These are phyloP conservation scores for Chytriomyces hyalinus DNA, from an alignment of 192 early-diverging fungal species.

Conservation along the genomic window DNA sequence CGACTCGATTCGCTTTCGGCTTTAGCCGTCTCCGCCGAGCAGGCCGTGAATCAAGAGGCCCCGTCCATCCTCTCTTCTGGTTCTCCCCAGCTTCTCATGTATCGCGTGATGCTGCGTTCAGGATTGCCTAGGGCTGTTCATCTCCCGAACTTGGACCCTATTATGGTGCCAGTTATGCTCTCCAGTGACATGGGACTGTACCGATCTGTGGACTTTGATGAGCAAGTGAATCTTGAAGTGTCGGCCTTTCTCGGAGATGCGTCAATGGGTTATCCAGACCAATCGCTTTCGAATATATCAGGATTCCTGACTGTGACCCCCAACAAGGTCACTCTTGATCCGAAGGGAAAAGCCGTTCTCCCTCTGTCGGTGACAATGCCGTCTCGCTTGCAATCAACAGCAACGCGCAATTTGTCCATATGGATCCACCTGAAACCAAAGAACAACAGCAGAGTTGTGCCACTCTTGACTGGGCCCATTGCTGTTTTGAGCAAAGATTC, in stretches of 20 bases:
- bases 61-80: background rate
- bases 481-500: background rate
- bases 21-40: background rate
- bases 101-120: conserved; percentile 11
- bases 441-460: conserved; percentile 14
- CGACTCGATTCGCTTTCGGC: background rate
- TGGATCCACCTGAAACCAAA: conserved; percentile 4
- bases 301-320: background rate
- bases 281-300: background rate
- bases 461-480: conserved; percentile 21
- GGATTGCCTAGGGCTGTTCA: background rate
- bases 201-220: conserved; percentile 15
- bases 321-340: background rate
- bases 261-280: background rate
- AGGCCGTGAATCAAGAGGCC: background rate
- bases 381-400: background rate
- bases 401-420: background rate
- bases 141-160: background rate
- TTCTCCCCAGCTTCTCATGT: conserved; percentile 9
- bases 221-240: background rate
- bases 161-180: conserved; percentile 8
- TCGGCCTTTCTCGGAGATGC: background rate
- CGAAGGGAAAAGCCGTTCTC: conserved; percentile 13
- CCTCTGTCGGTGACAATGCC: background rate
- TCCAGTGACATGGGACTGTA: conserved; percentile 31